Evolutionary conservation across 768 basidiomycete species (phyloP).

Genomic region (Fomitopsis pulvina): DNA sequence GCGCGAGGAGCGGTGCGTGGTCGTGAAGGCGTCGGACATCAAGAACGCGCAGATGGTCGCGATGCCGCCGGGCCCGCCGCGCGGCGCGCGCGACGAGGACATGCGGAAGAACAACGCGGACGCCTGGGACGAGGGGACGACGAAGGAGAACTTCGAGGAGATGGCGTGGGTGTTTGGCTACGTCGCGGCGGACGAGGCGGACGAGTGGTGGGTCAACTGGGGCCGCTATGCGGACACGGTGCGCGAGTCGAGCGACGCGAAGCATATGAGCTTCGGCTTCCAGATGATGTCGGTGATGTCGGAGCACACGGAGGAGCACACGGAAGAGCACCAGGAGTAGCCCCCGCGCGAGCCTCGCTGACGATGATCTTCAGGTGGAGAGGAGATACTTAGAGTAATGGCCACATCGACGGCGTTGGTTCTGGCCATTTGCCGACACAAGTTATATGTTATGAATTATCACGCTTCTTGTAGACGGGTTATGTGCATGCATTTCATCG

Average conservation of each 20-base stretch:
- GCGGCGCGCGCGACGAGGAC: slow-evolving; percentile 37
- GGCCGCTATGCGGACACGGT: slow-evolving; percentile 38
- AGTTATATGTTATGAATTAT: no score
- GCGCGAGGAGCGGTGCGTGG: slow-evolving; percentile 43
- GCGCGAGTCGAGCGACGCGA: slow-evolving; percentile 4
- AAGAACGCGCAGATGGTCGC: slow-evolving; percentile 39
- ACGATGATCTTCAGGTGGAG: no score
- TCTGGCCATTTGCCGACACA: no score
- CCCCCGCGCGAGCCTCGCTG: no score
- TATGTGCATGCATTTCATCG: no score
- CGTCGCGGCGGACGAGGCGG: slow-evolving; percentile 49
- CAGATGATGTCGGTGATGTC: slow-evolving; percentile 9
- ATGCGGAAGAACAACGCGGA: slow-evolving; percentile 29
- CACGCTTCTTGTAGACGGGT: no score
- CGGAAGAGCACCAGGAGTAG: no score
- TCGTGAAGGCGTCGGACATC: slow-evolving; percentile 39
- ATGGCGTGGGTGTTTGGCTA: slow-evolving; percentile 44
- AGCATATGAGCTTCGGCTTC: slow-evolving; percentile 8
- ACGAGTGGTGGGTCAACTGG: slow-evolving; percentile 63
- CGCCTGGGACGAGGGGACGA: slow-evolving; percentile 39
- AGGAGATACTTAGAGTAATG: no score
- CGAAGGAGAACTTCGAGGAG: slow-evolving; percentile 45
- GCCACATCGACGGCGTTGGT: no score
- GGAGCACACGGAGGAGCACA: background rate
- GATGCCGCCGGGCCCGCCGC: slow-evolving; percentile 36